phyloP scores from a whole-genome alignment of 768 basidiomycete genomes.

The Pisolithus albus region DNA sequence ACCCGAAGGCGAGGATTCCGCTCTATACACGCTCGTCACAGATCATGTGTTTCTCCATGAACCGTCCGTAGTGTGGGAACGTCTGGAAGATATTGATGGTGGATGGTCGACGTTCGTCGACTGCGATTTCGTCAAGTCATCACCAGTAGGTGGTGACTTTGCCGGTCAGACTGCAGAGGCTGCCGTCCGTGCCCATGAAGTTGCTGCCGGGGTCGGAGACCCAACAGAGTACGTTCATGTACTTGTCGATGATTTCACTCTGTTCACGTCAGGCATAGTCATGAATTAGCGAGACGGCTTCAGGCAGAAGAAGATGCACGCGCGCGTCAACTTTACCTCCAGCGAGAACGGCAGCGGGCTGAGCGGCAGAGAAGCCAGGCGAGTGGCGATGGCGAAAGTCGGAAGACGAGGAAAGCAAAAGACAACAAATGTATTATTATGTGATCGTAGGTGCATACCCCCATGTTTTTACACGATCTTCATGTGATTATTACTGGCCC shows the following conservation, averaged over 20 bases:
- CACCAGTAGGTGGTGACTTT: slow-evolving; percentile 74
- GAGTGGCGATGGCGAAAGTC: slow-evolving; percentile 22
- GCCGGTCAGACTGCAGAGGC: slow-evolving; percentile 67
- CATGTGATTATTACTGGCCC: too few species aligned
- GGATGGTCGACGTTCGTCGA: slow-evolving; percentile 74
- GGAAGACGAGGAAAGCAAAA: slow-evolving; percentile 35
- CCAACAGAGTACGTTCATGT: slow-evolving; percentile 52
- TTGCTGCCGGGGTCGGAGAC: slow-evolving; percentile 37
- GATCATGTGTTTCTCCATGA: slow-evolving; percentile 78
- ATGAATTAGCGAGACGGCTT: slow-evolving; percentile 64
- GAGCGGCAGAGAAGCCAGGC: slow-evolving; percentile 15
- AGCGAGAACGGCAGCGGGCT: slow-evolving; percentile 26
- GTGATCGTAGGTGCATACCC: slow-evolving; percentile 25
- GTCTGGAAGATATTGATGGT: slow-evolving; percentile 83
- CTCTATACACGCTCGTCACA: slow-evolving; percentile 78
- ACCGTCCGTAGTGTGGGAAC: slow-evolving; percentile 83
- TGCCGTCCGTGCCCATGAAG: slow-evolving; percentile 45
- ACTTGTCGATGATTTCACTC: slow-evolving; percentile 1
- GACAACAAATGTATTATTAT: slow-evolving; percentile 51
- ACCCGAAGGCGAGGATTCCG: slow-evolving; percentile 31
- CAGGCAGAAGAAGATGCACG: slow-evolving; percentile 74
- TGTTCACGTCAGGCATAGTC: slow-evolving; percentile 32
- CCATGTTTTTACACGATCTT: too few species aligned
- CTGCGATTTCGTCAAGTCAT: slow-evolving; percentile 53
- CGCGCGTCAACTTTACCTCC: slow-evolving; percentile 33